Evolutionary conservation across 2,329 filamentous ascomycete species (phyloP), one percentile per base, ranked within the genome.

Genomic region (Periconia sp.): DNA sequence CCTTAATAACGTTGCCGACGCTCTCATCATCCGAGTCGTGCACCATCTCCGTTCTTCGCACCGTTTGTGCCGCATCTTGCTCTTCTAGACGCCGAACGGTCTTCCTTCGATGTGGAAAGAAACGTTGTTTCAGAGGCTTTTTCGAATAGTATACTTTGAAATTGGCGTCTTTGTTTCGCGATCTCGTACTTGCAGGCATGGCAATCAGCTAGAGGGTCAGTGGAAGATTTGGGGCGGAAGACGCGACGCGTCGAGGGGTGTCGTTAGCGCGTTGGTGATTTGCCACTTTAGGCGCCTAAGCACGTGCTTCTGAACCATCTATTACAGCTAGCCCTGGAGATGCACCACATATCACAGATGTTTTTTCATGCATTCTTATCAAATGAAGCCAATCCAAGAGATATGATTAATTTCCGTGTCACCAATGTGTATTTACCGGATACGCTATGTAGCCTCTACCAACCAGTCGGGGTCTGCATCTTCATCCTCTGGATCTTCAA

Each of bases 401-500:
- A n/a, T n/a, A n/a, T n/a, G n/a, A n/a, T n/a, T n/a, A n/a, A n/a
- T n/a, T n/a, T n/a, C n/a, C n/a, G n/a, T n/a, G n/a, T n/a, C n/a
- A n/a, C n/a, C n/a, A n/a, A n/a, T n/a, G n/a, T n/a, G n/a, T n/a
- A n/a, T n/a, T n/a, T n/a, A 32, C 16, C 13, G 17, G n/a, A 13
- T 35, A 23, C 19, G 19, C 26, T 39, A 65, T 18, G 61, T 65
- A 31, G 29, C 62, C 36, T 67, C 63, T 2, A 68, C 56, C 30
- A 86, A 62, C 83, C 83, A 86, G 30, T 85, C 82, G 3, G 83
- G 83, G 50, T 85, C 82, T 2, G 81, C 81, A 59, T 85, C 82
- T 36, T 84, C 81, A 53, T 86, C 83, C 22, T 85, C 83, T 0
- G 83, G 82, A 54, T 86, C 83, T 54, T 85, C 78, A 1, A 82